phyloP scores from a whole-genome alignment of 441 rosid genomes.

The Theobroma grandiflorum region DNA sequence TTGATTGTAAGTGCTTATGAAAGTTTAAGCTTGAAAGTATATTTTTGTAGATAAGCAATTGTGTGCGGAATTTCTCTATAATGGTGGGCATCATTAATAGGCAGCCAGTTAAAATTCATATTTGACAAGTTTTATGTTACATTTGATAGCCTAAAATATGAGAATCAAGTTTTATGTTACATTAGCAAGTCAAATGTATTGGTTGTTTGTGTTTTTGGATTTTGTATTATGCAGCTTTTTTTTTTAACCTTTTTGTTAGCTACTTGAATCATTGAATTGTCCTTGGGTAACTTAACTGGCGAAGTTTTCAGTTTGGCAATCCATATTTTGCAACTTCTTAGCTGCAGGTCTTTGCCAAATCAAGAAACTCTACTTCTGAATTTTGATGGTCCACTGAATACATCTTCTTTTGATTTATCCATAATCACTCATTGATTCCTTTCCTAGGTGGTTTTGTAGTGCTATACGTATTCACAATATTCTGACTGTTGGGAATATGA shows the following conservation, averaged over 20 bases:
- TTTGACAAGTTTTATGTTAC: not conserved
- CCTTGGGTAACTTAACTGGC: not conserved
- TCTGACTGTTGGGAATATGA: not conserved
- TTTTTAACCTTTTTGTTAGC: not conserved
- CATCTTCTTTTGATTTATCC: not conserved
- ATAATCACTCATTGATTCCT: not conserved
- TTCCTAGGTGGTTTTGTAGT: not conserved
- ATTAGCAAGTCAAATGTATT: not conserved
- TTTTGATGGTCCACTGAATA: not conserved
- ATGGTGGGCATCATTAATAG: not conserved
- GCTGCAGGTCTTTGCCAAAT: not conserved
- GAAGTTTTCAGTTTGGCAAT: not conserved
- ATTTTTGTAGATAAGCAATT: not conserved
- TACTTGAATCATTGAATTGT: conserved; percentile 14
- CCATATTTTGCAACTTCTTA: not conserved
- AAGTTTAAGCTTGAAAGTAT: not conserved
- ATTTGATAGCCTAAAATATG: not conserved
- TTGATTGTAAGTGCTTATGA: not conserved
- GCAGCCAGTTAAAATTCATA: not conserved
- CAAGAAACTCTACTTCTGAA: not conserved
- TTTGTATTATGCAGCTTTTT: not conserved
- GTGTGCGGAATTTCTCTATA: not conserved
- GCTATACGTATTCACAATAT: not conserved
- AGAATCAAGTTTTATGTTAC: not conserved
- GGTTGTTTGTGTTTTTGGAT: not conserved